These are phyloP conservation scores for Schizonepeta tenuifolia DNA, from an alignment of 257 asterid genomes.

Conservation along the genomic window DNA sequence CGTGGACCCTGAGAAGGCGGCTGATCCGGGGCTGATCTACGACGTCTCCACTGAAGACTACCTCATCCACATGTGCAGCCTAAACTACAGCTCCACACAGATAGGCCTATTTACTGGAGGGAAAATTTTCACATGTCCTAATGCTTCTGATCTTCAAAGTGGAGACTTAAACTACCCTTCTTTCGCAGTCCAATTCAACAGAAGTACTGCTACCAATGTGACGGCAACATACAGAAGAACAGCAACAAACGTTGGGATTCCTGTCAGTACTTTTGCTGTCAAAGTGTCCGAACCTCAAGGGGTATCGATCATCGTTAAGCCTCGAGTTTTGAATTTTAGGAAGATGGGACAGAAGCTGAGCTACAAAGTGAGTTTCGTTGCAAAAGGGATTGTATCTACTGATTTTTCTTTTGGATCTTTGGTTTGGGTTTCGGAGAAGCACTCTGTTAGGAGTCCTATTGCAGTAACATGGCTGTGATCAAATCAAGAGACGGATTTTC, in stretches of 20 bases:
- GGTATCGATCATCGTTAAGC: slow-evolving; percentile 48
- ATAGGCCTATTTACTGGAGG: slow-evolving; percentile 43
- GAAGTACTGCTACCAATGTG: slow-evolving; percentile 12
- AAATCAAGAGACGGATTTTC: neutral
- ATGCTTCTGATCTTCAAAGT: slow-evolving; percentile 32
- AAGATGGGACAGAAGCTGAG: slow-evolving; percentile 53
- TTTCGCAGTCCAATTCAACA: slow-evolving; percentile 49
- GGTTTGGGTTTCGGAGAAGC: slow-evolving; percentile 51
- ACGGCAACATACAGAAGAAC: slow-evolving; percentile 51
- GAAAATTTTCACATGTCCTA: slow-evolving; percentile 52
- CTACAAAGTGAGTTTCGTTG: slow-evolving; percentile 51
- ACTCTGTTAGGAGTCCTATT: slow-evolving; percentile 67
- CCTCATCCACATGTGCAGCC: slow-evolving; percentile 56
- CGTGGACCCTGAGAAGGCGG: slow-evolving; percentile 62
- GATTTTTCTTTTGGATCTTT: slow-evolving; percentile 57
- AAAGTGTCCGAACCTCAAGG: slow-evolving; percentile 52
- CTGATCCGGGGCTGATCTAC: slow-evolving; percentile 71
- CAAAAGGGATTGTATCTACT: slow-evolving; percentile 30
- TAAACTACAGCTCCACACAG: slow-evolving; percentile 60
- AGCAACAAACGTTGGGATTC: slow-evolving; percentile 67
- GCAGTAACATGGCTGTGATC: slow-evolving; percentile 61
- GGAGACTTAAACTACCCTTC: slow-evolving; percentile 86
- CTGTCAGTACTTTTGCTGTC: slow-evolving; percentile 45
- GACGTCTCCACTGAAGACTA: slow-evolving; percentile 58
- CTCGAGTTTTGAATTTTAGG: slow-evolving; percentile 50